Evolutionary conservation across 176 grass and related monocot species (phyloP).

Genomic region (Bromus sterilis): DNA sequence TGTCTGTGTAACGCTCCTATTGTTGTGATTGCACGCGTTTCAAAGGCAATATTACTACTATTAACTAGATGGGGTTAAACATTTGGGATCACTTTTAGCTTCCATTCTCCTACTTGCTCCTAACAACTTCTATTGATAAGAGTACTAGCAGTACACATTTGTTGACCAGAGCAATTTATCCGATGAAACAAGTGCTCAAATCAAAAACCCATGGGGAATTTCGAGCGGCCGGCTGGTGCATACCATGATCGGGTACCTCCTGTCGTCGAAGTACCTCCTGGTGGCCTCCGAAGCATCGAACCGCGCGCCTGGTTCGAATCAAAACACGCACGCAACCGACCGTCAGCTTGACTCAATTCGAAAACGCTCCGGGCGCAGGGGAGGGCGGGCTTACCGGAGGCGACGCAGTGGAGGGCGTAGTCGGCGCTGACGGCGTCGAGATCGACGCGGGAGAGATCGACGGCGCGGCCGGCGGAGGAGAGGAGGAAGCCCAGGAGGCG

Average conservation of each 20-base stretch:
- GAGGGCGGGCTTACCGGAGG: conserved; percentile 29
- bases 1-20: neutral
- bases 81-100: neutral
- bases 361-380: neutral
- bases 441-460: conserved; percentile 64
- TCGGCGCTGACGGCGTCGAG: conserved; percentile 68
- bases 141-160: neutral
- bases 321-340: neutral
- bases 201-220: conserved; percentile 3
- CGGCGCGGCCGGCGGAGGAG: conserved; percentile 34
- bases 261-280: conserved; percentile 62
- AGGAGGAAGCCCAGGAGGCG: conserved; percentile 69
- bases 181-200: neutral
- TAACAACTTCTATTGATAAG: neutral
- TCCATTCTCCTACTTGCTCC: neutral
- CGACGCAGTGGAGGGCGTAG: conserved; percentile 67
- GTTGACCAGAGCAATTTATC: neutral
- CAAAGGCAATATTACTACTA: neutral
- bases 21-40: neutral
- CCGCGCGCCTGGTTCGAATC: conserved; percentile 30
- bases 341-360: neutral
- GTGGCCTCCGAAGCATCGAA: conserved; percentile 77
- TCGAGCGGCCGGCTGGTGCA: neutral
- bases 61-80: neutral
- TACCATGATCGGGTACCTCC: conserved; percentile 80